These are phyloP conservation scores for Dimargaris cristalligena DNA, from an alignment of 192 early-diverging fungal species.

Conservation along the genomic window DNA sequence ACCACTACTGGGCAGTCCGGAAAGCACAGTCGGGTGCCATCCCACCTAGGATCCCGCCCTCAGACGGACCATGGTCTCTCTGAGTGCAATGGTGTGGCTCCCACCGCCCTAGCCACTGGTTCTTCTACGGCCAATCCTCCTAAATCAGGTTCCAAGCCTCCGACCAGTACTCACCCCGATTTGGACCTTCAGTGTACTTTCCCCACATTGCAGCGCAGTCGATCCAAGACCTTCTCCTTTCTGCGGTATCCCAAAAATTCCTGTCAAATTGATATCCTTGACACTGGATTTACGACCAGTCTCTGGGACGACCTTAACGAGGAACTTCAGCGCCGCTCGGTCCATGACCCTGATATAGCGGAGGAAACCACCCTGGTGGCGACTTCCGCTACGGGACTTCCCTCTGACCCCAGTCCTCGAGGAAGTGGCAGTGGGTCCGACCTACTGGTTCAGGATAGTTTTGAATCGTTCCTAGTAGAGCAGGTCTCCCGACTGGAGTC, in stretches of 20 bases:
- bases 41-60: no score
- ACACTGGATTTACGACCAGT: background rate
- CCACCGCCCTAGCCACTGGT: background rate
- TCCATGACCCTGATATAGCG: background rate
- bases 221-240: background rate
- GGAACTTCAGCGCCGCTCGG: conserved; percentile 10
- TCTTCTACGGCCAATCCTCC: background rate
- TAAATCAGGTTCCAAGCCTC: background rate
- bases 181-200: background rate
- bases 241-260: no score
- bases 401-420: background rate
- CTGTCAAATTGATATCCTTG: background rate
- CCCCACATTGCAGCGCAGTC: background rate
- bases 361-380: background rate
- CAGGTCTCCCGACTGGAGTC: background rate
- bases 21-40: no score
- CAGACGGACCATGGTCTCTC: no score
- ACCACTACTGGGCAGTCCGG: no score
- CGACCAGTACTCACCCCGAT: background rate
- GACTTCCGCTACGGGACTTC: background rate
- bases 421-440: background rate
- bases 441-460: background rate
- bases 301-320: conserved; percentile 10
- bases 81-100: background rate
- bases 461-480: background rate